Base-by-base conservation (phyloP, 441 rosid genomes). In the Pelargonium fulgidum region DNA sequence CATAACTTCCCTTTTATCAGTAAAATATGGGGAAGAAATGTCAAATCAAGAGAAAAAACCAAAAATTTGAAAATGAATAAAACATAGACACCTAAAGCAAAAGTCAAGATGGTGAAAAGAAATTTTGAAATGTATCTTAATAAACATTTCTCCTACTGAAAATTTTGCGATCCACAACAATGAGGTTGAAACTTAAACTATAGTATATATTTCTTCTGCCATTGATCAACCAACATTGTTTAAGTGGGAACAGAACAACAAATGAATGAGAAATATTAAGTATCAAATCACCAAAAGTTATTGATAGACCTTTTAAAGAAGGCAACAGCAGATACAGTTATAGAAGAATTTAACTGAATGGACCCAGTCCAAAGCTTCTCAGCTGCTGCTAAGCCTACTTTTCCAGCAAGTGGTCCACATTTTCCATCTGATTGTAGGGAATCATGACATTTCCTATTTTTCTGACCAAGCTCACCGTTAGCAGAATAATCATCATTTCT, bases 321-420 rank as follows among this genome's bases (percentile, higher is more conserved):
- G 75, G 83, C 81, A 69, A 75, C 64, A 54, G 71, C 73, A 19
- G 81, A 70, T 33, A 75, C 75, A 52, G 71, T 64, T 59, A 72
- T 62, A 70, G 79, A 77, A 44, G 80, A 74, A 74, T 65, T 80
- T 41, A 80, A 75, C 73, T 74, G 80, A 69, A 77, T 74, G 61
- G 68, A 72, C 14, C 80, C 83, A 69, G 66, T 74, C 83, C 83
- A 80, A 66, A 80, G 72, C 72, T 74, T 72, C 70, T 71, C 72
- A 24, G 78, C 67, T 63, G 19, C 70, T 61, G 36, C 19, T 26
- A 73, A 24, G 61, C 73, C 68, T 24, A 10, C 36, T 45, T 65
- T 68, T 59, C 44, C 70, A 58, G 65, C 65, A 12, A 29, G 41
- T 24, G 42, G 42, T 62, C 33, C 13, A 24, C 7, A 14, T 12